Evolutionary conservation across 257 asterid genomes (phyloP), one percentile per base, ranked within the genome.

Genomic region (Gentiana macrophylla): DNA sequence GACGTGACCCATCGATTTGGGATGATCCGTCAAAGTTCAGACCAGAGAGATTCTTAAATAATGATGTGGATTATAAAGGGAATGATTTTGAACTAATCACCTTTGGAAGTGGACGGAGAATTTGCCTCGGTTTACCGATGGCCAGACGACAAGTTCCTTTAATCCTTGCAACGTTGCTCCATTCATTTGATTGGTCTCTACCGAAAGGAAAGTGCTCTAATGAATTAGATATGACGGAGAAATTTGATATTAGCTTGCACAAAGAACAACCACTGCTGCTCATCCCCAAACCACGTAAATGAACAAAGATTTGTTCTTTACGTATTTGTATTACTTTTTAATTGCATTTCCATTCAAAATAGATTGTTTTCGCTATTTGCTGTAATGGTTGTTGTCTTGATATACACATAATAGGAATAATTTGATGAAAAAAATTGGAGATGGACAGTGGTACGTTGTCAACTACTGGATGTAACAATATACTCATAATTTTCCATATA

Each of bases 1-100:
- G 57, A 53, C 34, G 57, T 33, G 57, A 53, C 12, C 57, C 57
- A 8, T 32, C 9, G 15, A 35, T 53, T 15, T 53, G 57, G 57
- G 57, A 53, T 7, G 57, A 53, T 7, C 57, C 57, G 8, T 55
- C 13, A 7, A 52, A n/a, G 12, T 52, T 52, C 15, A 35, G 35
- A 11, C 57, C 57, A 11, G 32, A 35, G 46, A 53, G 57, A 38
- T 53, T 53, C n/a, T 24, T 53, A 1, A 1, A 36, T 7, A 0
- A 3, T 53, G 34, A 34, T 7, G 3, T 53, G 46, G 58, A 53
- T 35, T 53, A 35, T 45, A 53, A 35, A 53, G 58, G 58, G 58
- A 53, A 53, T 53, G 58, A 53, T 41, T 53, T 35, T 36, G 46
- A 53, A 53, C 35, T 53, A 15, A 12, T 53, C 8, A 41, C 57